These are phyloP conservation scores for Neocucurbitaria cava DNA, from an alignment of 2,329 filamentous ascomycete species.

Conservation along the genomic window DNA sequence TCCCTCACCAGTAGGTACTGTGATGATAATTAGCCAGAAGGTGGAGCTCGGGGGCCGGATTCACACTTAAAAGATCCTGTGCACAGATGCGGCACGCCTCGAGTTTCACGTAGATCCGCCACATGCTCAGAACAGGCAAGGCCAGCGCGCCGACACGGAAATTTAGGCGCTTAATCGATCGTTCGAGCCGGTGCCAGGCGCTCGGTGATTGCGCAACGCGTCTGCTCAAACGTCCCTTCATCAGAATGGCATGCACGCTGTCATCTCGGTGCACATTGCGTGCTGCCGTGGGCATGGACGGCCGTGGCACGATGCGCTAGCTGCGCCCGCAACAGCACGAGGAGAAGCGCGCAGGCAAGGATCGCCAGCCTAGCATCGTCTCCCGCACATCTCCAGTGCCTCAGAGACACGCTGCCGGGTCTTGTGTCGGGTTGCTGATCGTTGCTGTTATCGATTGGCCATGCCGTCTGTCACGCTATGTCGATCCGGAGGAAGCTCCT, in stretches of 20 bases:
- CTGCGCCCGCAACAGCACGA: constrained; percentile 19
- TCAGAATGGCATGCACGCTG: constrained; percentile 21
- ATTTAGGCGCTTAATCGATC: constrained; percentile 44
- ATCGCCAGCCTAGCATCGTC: constrained; percentile 20
- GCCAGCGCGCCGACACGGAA: constrained; percentile 40
- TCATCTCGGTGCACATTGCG: constrained; percentile 20
- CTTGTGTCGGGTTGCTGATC: constrained; percentile 34
- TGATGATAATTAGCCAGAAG: constrained; percentile 29
- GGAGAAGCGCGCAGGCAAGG: constrained; percentile 24
- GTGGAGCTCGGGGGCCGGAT: constrained; percentile 29
- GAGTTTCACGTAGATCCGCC: constrained; percentile 44
- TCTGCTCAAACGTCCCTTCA: constrained; percentile 29
- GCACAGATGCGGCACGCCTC: constrained; percentile 42
- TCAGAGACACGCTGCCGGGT: constrained; percentile 31
- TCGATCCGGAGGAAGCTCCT: constrained; percentile 43
- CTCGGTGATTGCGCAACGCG: constrained; percentile 51
- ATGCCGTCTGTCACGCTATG: constrained; percentile 41
- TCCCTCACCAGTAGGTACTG: constrained; percentile 4
- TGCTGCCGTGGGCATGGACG: constrained; percentile 24
- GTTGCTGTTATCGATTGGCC: constrained; percentile 49
- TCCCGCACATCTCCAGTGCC: constrained; percentile 22
- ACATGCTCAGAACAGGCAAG: constrained; percentile 37
- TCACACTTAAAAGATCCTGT: constrained; percentile 40
- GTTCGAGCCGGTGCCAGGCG: constrained; percentile 44
- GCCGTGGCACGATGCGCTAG: too few relatives aligned